Percentiles rank a stretch among this genome's conserved stretches.
Evolutionary conservation across 129 eudicot genomes (phyloP).

Genomic region (Flaveria linearis): DNA sequence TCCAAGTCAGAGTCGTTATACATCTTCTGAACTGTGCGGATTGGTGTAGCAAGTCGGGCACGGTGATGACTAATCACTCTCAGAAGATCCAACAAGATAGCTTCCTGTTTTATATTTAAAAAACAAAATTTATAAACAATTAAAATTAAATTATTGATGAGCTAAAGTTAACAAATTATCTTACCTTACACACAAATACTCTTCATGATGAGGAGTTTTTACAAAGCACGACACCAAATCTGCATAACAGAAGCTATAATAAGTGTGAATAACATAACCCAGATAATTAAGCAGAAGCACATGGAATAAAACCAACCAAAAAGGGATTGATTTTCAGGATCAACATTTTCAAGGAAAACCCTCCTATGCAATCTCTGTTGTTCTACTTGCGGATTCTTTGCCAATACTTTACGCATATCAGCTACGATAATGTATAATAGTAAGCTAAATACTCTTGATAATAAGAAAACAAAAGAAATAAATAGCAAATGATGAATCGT

Average conservation of each 20-base stretch:
- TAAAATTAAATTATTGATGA: background rate
- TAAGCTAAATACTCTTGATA: background rate
- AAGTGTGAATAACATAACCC: background rate
- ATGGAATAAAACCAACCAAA: slow-evolving; percentile 44
- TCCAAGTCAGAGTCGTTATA: slow-evolving; percentile 72
- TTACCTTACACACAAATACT: slow-evolving; percentile 86
- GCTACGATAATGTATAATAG: slow-evolving; percentile 69
- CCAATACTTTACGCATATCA: slow-evolving; percentile 94
- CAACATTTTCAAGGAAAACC: slow-evolving; percentile 81
- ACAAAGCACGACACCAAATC: slow-evolving; percentile 95
- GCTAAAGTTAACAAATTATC: slow-evolving; percentile 14
- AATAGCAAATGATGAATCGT: slow-evolving; percentile 10
- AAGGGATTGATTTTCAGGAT: slow-evolving; percentile 92
- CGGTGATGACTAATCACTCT: slow-evolving; percentile 89
- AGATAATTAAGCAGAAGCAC: background rate
- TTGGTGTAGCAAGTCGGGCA: slow-evolving; percentile 96
- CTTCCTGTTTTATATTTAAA: slow-evolving; percentile 60
- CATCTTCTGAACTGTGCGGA: slow-evolving; percentile 87
- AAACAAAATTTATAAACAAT: background rate
- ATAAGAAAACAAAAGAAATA: slow-evolving; percentile 1
- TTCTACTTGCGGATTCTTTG: slow-evolving; percentile 98
- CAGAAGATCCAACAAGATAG: slow-evolving; percentile 77
- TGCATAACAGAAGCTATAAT: slow-evolving; percentile 34
- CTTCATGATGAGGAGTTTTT: slow-evolving; percentile 91
- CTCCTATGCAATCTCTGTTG: slow-evolving; percentile 93